Percentiles rank a stretch among this genome's conserved stretches.
These are phyloP conservation scores for Xeromyces bisporus DNA, from an alignment of 495 filamentous ascomycete species.

Conservation along the genomic window DNA sequence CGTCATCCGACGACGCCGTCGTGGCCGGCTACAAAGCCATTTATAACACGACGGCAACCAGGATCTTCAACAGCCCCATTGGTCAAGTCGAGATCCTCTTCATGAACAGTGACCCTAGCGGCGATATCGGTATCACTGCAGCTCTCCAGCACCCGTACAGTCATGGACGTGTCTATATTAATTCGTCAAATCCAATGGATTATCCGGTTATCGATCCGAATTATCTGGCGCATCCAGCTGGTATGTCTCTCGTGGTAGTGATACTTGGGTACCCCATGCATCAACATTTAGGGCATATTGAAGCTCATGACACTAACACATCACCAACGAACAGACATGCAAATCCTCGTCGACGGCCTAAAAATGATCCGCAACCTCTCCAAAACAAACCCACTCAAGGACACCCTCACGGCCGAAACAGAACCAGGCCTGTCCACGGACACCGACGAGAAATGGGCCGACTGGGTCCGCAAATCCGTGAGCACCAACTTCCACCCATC, in stretches of 20 bases:
- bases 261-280: too few relatives aligned
- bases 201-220: constrained; percentile 22
- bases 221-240: constrained; percentile 14
- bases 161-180: constrained; percentile 21
- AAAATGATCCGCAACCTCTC: constrained; percentile 15
- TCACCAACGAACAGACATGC: constrained; percentile 9
- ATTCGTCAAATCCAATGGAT: constrained; percentile 18
- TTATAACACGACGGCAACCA: constrained; percentile 13
- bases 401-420: constrained; percentile 11
- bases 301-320: neutral
- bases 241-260: too few relatives aligned
- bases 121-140: constrained; percentile 18
- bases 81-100: constrained; percentile 17
- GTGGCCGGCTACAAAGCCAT: constrained; percentile 19
- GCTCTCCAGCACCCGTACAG: constrained; percentile 21
- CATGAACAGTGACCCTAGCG: constrained; percentile 18
- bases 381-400: constrained; percentile 10
- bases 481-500: constrained; percentile 31
- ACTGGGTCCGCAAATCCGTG: constrained; percentile 8
- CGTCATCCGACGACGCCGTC: constrained; percentile 13
- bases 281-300: too few relatives aligned
- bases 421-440: constrained; percentile 9
- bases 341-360: constrained; percentile 22
- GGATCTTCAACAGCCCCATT: constrained; percentile 12
- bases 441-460: constrained; percentile 12